Evolutionary conservation across 108 stramenopile genomes (phyloP), one percentile per base, ranked within the genome.

Genomic region (Pseudonitzschia delicatissima): DNA sequence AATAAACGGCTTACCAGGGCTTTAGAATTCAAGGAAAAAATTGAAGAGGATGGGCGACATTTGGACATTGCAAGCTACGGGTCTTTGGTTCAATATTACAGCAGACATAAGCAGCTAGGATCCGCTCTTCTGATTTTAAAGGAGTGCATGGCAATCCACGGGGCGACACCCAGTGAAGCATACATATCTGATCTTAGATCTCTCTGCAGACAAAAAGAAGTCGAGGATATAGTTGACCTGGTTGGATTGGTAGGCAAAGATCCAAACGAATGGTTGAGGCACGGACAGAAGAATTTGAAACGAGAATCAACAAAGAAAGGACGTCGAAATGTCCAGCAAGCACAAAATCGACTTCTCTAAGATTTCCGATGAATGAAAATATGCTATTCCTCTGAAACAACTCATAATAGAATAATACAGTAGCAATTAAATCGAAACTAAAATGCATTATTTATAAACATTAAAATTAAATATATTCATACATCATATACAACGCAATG

Each of bases 51-150:
- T 45, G 85, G 84, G 12, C 66, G 88, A 45, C 72, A 66, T 26
- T 66, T 94, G 17, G 93, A 94, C 57, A 57, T 91, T 3, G 50
- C 80, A 31, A 84, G 84, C 4, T 94, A 94, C 51, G 93, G 93
- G 17, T 64, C 80, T 17, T 66, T 94, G 40, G 66, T 94, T 32
- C 86, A 94, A 32, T 82, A 91, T 55, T 91, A 81, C 66, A 78
- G 77, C 7, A 80, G 63, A 27, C 80, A 67, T 21, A 51, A 73
- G 12, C 87, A 94, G 60, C 36, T 90, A 8, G 93, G 93, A 44
- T 89, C 88, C 1, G 90, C 93, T 15, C 44, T 94, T 9, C 45
- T 91, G 44, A 45, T 87, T 15, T 78, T 94, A 52, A 89, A 87
- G 67, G 93, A 94, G 62, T 94, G 93, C 63, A 77, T 88, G 5